Evolutionary conservation across 2,329 filamentous ascomycete species (phyloP).

Genomic region (Triangularia setosa): DNA sequence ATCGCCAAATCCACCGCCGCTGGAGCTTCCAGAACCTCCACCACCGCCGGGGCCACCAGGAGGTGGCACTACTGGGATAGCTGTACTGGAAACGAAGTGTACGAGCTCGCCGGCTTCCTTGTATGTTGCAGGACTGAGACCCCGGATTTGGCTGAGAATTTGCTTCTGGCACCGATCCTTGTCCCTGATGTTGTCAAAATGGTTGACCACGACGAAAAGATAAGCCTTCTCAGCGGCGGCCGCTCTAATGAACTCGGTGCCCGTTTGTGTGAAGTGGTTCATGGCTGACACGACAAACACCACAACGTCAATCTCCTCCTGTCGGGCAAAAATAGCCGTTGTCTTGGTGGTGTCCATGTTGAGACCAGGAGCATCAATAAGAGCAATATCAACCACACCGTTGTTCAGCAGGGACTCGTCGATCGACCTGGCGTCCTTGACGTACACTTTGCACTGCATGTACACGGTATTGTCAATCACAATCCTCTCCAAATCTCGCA

Average conservation of each 20-base stretch:
- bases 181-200: conserved; percentile 89
- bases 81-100: conserved; percentile 97
- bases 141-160: conserved; percentile 84
- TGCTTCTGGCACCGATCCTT: conserved; percentile 87
- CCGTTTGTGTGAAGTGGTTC: conserved; percentile 95
- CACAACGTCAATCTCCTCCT: conserved; percentile 98
- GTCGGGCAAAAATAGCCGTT: conserved; percentile 91
- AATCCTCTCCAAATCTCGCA: conserved; percentile 79
- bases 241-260: conserved; percentile 96
- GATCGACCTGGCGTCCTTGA: conserved; percentile 82
- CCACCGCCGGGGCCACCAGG: conserved; percentile 52
- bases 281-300: conserved; percentile 97
- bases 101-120: conserved; percentile 92
- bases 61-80: conserved; percentile 70
- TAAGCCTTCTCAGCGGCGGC: conserved; percentile 97
- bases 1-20: conserved; percentile 53
- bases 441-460: conserved; percentile 93
- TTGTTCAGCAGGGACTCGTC: conserved; percentile 96
- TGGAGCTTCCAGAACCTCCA: conserved; percentile 46
- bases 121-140: conserved; percentile 85
- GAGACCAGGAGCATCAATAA: conserved; percentile 93
- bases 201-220: conserved; percentile 98
- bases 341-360: conserved; percentile 97
- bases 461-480: conserved; percentile 86
- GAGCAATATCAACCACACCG: conserved; percentile 92